Percentiles rank a stretch among this genome's conserved stretches.
phyloP scores from a whole-genome alignment of 225 moss, liverwort and hornwort genomes.

The Sphagnum contortum region DNA sequence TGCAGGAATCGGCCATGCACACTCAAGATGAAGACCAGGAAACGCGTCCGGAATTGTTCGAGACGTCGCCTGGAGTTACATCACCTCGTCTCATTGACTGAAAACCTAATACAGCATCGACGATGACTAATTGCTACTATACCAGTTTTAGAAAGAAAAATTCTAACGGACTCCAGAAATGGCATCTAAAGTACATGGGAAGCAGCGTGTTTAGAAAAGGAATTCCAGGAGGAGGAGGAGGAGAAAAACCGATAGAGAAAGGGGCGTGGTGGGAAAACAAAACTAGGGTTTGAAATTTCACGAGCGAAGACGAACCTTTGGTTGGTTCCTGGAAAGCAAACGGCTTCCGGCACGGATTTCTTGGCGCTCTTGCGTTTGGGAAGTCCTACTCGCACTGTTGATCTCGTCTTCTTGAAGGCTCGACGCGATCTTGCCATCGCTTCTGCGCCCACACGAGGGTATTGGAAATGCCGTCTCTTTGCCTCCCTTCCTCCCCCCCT shows the following conservation, averaged over 20 bases:
- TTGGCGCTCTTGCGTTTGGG: constrained; percentile 56
- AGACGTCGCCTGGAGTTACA: no score
- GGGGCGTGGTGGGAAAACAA: background rate
- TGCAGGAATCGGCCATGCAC: background rate
- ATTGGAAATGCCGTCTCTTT: background rate
- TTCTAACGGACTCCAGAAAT: no score
- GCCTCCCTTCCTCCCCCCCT: background rate
- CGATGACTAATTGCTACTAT: no score
- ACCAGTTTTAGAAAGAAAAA: no score
- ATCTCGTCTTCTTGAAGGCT: constrained; percentile 57
- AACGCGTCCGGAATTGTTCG: no score
- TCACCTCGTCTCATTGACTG: no score
- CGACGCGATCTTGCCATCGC: constrained; percentile 88
- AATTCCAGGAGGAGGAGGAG: background rate
- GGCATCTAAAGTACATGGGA: no score
- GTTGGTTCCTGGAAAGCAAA: constrained; percentile 32
- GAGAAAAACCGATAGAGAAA: background rate
- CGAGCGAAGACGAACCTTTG: constrained; percentile 8
- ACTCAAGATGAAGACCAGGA: no score
- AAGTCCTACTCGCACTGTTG: constrained; percentile 76
- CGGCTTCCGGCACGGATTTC: constrained; percentile 8
- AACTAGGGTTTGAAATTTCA: background rate
- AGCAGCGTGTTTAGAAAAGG: background rate
- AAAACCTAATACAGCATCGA: no score
- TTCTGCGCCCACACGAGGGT: background rate